These are phyloP conservation scores for Pseudonitzschia pungens DNA, from an alignment of 108 stramenopile genomes.

Conservation along the genomic window DNA sequence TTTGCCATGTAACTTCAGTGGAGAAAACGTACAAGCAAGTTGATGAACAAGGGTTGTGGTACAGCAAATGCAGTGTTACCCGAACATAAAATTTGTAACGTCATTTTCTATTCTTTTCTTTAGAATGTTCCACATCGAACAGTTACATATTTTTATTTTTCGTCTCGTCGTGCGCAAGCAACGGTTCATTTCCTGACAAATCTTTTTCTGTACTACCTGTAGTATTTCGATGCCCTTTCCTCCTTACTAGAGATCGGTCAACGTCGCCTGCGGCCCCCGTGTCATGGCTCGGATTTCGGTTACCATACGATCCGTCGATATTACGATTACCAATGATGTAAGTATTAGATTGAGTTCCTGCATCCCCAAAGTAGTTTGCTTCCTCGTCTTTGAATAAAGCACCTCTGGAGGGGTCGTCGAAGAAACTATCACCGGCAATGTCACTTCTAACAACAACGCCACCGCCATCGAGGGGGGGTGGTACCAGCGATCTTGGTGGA, in stretches of 20 bases:
- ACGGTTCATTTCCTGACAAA: background rate
- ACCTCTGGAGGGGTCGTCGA: background rate
- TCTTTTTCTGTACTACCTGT: background rate
- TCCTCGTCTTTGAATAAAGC: background rate
- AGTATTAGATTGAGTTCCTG: background rate
- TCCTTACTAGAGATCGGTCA: background rate
- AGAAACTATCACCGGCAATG: background rate
- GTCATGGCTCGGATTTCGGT: background rate
- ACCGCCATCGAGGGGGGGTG: background rate
- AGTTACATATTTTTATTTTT: background rate
- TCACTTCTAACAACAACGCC: background rate
- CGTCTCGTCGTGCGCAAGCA: background rate
- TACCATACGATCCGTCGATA: background rate
- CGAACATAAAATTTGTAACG: no score
- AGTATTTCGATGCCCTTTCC: background rate
- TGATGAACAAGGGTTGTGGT: no score
- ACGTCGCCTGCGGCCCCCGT: background rate
- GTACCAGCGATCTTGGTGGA: background rate
- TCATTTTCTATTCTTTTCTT: no score
- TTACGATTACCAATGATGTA: background rate
- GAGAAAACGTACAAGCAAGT: no score
- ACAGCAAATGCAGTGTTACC: no score
- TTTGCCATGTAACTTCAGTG: no score
- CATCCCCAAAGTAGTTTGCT: background rate
- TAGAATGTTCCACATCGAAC: no score